These are phyloP conservation scores for Quercus parvula DNA, from an alignment of 306 rosid genomes.

Conservation along the genomic window DNA sequence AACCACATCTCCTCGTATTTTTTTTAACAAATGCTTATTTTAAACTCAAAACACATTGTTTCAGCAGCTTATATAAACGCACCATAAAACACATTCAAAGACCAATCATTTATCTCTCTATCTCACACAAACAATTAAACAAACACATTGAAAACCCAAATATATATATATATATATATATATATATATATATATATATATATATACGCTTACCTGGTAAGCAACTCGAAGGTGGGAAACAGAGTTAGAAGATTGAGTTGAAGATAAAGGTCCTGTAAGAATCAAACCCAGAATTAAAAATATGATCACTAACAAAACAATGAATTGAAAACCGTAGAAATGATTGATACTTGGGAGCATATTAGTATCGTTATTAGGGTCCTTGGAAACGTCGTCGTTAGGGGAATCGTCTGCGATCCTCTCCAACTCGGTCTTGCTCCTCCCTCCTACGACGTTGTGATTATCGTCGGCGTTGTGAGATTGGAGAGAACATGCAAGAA, in stretches of 20 bases:
- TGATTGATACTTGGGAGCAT: conserved; percentile 57
- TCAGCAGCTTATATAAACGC: too few species aligned
- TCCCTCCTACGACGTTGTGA: background rate
- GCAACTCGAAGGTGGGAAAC: conserved; percentile 80
- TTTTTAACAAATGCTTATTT: too few species aligned
- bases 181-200: background rate
- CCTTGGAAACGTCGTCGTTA: conserved; percentile 44
- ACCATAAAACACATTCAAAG: too few species aligned
- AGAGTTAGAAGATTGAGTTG: conserved; percentile 43
- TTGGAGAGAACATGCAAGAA: conserved; percentile 26
- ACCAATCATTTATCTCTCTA: too few species aligned
- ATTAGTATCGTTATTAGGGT: conserved; percentile 25
- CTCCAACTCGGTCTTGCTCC: conserved; percentile 25
- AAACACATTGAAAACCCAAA: background rate
- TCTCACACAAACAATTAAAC: background rate
- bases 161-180: background rate
- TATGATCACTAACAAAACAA: too few species aligned
- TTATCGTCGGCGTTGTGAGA: too few species aligned
- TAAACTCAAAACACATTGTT: too few species aligned
- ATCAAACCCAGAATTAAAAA: background rate
- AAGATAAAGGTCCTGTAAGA: conserved; percentile 71
- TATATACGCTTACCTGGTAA: conserved; percentile 54
- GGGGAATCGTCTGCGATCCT: conserved; percentile 16
- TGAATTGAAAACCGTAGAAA: background rate
- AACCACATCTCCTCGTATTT: too few species aligned